phyloP scores from a whole-genome alignment of 805 yeast species.

The Zygotorulaspora florentina region DNA sequence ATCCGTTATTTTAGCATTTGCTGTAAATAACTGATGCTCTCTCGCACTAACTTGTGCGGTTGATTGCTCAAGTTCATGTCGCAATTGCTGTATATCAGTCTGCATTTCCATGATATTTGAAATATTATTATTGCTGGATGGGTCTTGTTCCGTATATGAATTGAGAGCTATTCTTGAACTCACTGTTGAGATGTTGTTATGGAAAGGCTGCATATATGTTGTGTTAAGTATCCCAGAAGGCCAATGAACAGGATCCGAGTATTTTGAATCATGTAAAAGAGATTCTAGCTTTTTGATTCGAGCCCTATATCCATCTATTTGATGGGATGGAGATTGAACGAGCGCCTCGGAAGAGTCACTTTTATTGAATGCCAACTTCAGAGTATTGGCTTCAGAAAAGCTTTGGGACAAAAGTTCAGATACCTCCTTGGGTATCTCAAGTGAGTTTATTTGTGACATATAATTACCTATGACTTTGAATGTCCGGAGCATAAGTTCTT shows the following conservation, averaged over 20 bases:
- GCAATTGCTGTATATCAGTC: constrained; percentile 6
- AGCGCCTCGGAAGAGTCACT: not conserved
- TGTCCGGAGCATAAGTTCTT: constrained; percentile 6
- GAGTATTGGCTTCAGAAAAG: constrained; percentile 28
- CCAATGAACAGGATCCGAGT: constrained; percentile 48
- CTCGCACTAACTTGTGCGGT: not conserved
- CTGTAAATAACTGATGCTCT: constrained; percentile 1
- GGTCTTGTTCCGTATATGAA: constrained; percentile 4
- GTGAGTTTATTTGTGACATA: constrained; percentile 34
- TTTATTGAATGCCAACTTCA: constrained; percentile 1
- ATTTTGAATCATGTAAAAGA: constrained; percentile 68
- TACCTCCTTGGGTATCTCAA: constrained; percentile 32
- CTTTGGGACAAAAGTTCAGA: constrained; percentile 38
- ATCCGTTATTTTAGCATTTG: constrained; percentile 14
- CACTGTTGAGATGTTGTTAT: constrained; percentile 14
- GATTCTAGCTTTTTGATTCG: constrained; percentile 76
- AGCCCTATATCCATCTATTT: constrained; percentile 59
- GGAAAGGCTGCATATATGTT: constrained; percentile 13
- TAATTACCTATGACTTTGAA: constrained; percentile 36
- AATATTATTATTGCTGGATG: constrained; percentile 1
- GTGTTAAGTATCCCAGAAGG: constrained; percentile 39
- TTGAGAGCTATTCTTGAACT: constrained; percentile 13
- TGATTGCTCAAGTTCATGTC: constrained; percentile 7
- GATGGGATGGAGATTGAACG: constrained; percentile 26
- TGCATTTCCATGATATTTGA: constrained; percentile 11